Percentiles rank a stretch among this genome's conserved stretches.
phyloP scores from a whole-genome alignment of 306 rosid species.

The Castanopsis chinensis region DNA sequence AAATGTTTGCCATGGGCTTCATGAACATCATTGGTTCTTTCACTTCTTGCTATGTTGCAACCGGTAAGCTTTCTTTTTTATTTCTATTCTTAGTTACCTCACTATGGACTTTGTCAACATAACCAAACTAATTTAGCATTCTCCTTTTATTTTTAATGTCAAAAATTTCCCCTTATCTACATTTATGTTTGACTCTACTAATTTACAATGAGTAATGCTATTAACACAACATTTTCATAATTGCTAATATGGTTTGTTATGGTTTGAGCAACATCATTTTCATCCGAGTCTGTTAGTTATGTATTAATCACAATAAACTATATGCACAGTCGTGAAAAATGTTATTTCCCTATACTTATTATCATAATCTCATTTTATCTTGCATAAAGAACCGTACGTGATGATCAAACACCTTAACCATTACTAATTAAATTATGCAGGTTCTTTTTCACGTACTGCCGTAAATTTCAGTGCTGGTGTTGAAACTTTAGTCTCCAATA shows the following conservation, averaged over 20 bases:
- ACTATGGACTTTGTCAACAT: background rate
- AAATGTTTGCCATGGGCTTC: conserved; percentile 75
- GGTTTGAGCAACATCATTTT: too few relatives aligned
- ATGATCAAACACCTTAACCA: background rate
- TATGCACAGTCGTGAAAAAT: too few relatives aligned
- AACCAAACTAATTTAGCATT: background rate
- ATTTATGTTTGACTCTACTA: background rate
- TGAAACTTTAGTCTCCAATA: conserved; percentile 63
- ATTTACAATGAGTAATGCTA: too few relatives aligned
- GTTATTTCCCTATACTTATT: too few relatives aligned
- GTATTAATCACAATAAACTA: too few relatives aligned
- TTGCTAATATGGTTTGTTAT: too few relatives aligned
- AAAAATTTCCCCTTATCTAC: background rate
- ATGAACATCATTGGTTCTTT: conserved; percentile 84
- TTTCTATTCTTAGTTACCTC: background rate
- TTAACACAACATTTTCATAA: too few relatives aligned
- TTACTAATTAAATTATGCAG: conserved; percentile 26
- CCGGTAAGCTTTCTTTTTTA: conserved; percentile 43
- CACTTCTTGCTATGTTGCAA: conserved; percentile 88
- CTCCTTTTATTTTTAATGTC: background rate
- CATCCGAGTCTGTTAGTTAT: too few relatives aligned
- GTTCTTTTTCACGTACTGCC: conserved; percentile 76
- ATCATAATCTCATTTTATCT: background rate
- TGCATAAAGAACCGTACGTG: too few relatives aligned
- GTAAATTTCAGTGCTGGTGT: conserved; percentile 82